Conservation (phyloP, 176 grass and related monocot genomes). For the Oropetium thomaeum region DNA sequence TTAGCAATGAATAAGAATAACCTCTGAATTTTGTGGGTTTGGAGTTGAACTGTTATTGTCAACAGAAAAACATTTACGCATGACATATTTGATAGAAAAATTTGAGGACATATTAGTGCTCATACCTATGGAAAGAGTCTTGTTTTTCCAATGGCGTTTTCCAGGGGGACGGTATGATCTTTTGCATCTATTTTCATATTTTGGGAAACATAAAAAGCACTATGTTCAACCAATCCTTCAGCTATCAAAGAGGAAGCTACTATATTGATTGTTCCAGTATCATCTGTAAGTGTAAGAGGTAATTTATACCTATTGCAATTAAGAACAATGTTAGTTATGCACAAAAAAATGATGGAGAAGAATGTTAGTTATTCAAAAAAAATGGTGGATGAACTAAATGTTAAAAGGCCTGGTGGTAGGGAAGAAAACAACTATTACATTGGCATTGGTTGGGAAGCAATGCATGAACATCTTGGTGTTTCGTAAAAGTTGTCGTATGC, state of each 20-base stretch:
- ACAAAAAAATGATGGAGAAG: no score
- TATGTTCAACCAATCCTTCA: not conserved
- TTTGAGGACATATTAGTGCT: not conserved
- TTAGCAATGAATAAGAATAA: no score
- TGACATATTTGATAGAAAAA: conserved; percentile 1
- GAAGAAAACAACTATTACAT: not conserved
- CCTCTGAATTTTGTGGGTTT: no score
- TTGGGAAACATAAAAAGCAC: not conserved
- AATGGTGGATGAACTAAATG: not conserved
- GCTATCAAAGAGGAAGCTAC: not conserved
- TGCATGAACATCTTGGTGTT: not conserved
- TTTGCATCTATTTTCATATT: conserved; percentile 6
- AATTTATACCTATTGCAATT: not conserved
- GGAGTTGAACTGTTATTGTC: not conserved
- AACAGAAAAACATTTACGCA: not conserved
- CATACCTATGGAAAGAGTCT: not conserved
- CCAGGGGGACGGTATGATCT: not conserved
- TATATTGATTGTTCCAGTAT: not conserved
- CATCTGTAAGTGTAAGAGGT: conserved; percentile 4
- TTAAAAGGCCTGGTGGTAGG: not conserved
- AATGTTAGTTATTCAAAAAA: no score
- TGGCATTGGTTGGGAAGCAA: not conserved
- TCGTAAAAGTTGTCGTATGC: no score
- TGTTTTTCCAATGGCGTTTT: not conserved
- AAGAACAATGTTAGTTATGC: no score